Conservation (phyloP, 441 rosid species). For the Brassica balearica region DNA sequence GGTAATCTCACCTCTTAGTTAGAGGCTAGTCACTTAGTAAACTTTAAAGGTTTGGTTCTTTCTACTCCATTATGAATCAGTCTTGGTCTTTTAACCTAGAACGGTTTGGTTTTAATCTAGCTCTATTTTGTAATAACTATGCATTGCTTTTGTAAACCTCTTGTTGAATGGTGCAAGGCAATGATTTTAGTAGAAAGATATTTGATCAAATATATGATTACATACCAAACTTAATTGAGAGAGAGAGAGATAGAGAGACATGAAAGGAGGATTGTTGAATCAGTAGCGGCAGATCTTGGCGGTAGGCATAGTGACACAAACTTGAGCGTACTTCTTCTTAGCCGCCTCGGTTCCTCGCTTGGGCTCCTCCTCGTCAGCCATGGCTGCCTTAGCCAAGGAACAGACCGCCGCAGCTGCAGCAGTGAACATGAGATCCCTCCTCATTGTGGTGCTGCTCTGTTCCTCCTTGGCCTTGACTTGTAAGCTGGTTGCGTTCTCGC, state of each 20-base stretch:
- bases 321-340: slow-evolving; percentile 75
- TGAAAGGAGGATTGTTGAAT: slow-evolving; percentile 32
- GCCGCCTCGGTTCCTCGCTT: slow-evolving; percentile 69
- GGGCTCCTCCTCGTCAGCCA: slow-evolving; percentile 72
- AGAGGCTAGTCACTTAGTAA: neutral
- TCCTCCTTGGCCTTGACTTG: slow-evolving; percentile 55
- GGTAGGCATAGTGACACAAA: slow-evolving; percentile 94
- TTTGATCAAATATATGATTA: slow-evolving; percentile 34
- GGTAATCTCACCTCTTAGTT: slow-evolving; percentile 1
- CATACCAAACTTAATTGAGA: slow-evolving; percentile 36
- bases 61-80: too few species aligned
- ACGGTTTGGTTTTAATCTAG: slow-evolving; percentile 14
- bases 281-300: slow-evolving; percentile 82
- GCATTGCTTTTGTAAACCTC: slow-evolving; percentile 7
- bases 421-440: slow-evolving; percentile 87
- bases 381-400: slow-evolving; percentile 62
- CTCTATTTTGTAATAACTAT: neutral
- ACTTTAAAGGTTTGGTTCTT: too few species aligned
- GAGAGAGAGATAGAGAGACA: slow-evolving; percentile 34
- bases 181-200: neutral
- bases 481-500: slow-evolving; percentile 40
- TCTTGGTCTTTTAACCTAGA: neutral
- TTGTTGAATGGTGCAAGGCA: slow-evolving; percentile 22
- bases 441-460: slow-evolving; percentile 44
- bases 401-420: slow-evolving; percentile 72